Evolutionary conservation across 176 grass and related monocot genomes (phyloP), one percentile per base, ranked within the genome.

Genomic region (Elymus sibiricus): DNA sequence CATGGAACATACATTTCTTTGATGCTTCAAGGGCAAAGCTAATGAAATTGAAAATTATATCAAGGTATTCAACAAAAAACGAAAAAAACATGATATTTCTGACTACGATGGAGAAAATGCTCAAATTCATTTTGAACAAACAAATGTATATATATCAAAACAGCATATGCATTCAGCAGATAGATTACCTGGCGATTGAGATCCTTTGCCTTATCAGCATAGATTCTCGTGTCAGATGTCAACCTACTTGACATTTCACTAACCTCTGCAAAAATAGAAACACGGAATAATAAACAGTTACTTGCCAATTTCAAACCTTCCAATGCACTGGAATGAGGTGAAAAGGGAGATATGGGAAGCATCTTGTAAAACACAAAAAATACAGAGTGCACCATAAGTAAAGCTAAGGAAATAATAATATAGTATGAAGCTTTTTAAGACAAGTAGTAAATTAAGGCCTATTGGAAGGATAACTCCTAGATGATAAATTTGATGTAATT

Each of bases 201-300:
- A 77, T 97, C 92, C 91, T 94, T 97, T n/a, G 92, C 95, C 87
- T 97, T 97, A 63, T 97, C 85, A 70, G 95, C 95, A 38, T 97
- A 97, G 37, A 97, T 82, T 85, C 92, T 91, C 14, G 95, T 94
- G 81, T 97, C 95, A 86, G 90, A 94, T 40, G 90, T 94, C 88
- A 97, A 85, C 82, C 92, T 87, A 77, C 79, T 97, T 69, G 92
- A 97, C 88, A 97, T 92, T 94, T 94, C 92, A 88, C 90, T 97
- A 76, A 98, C 96, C 92, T 98, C 93, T 98, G 90, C 81, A 87
- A 69, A 86, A 46, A 78, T 24, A 80, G 46, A 76, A 72, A 42
- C 24, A 72, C 69, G 14, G 38, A 43, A 74, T 8, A 49, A 43
- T 75, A 75, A 29, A 47, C 61, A 81, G 19, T 49, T 77, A 34